phyloP scores from a whole-genome alignment of 192 early-diverging fungal species.

The Linnemannia schmuckeri region DNA sequence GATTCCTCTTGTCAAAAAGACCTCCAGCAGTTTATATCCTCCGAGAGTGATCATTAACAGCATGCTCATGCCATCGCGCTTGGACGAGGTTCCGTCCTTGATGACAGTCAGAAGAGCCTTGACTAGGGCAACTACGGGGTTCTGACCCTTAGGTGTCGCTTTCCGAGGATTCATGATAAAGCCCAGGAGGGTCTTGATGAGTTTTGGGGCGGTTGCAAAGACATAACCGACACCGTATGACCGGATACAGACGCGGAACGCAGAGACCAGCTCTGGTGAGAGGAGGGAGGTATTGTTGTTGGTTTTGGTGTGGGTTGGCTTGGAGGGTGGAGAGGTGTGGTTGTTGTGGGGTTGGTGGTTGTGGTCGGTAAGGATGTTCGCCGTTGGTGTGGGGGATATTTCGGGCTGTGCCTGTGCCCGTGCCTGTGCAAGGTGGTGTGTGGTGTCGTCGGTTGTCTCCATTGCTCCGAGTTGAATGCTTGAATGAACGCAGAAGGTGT shows the following conservation, averaged over 20 bases:
- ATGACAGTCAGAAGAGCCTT: conserved; percentile 4
- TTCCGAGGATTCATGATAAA: conserved; percentile 38
- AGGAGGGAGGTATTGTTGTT: neutral
- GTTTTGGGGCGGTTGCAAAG: conserved; percentile 48
- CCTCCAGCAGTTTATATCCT: conserved; percentile 40
- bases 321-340: neutral
- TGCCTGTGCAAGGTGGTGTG: neutral
- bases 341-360: neutral
- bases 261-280: conserved; percentile 35
- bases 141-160: conserved; percentile 27
- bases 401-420: neutral
- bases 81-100: conserved; percentile 34
- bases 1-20: conserved; percentile 37
- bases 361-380: neutral
- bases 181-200: conserved; percentile 37
- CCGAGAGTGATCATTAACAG: conserved; percentile 48
- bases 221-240: conserved; percentile 52
- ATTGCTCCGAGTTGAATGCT: neutral
- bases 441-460: neutral
- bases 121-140: conserved; percentile 17
- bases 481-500: neutral
- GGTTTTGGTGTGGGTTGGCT: neutral
- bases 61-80: conserved; percentile 48
- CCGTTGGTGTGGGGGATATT: neutral
- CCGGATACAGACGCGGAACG: conserved; percentile 44